Evolutionary conservation across 2,329 filamentous ascomycete species (phyloP).

Genomic region (Myriosclerotinia duriaeana): DNA sequence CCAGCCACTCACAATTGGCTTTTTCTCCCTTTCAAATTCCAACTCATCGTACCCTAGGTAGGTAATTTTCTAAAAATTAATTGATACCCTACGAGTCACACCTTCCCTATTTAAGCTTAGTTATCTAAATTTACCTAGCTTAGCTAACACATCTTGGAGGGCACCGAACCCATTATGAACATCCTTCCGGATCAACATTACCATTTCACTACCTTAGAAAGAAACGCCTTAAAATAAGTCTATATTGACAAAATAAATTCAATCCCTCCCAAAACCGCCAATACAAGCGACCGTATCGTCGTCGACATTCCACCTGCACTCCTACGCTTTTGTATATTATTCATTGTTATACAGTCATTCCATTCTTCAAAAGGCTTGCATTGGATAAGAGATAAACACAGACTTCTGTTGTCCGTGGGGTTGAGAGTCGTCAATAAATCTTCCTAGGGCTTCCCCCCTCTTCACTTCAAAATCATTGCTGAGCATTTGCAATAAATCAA

Average conservation of each 20-base stretch:
- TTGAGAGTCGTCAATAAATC: conserved; percentile 19
- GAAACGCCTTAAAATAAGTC: conserved; percentile 10
- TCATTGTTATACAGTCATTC: conserved; percentile 6
- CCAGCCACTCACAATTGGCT: background rate
- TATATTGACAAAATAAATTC: conserved; percentile 10
- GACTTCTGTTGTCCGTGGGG: conserved; percentile 21
- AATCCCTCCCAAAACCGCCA: background rate
- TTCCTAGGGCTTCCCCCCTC: conserved; percentile 17
- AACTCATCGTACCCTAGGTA: conserved; percentile 12
- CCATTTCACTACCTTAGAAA: conserved; percentile 1
- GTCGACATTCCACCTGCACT: background rate
- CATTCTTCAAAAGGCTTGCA: background rate
- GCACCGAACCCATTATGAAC: conserved; percentile 5
- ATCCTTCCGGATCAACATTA: conserved; percentile 12
- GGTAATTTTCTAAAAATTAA: conserved; percentile 3
- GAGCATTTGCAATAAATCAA: conserved; percentile 8
- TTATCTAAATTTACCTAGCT: background rate
- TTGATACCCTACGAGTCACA: background rate
- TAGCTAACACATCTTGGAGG: conserved; percentile 15
- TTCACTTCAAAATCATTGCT: conserved; percentile 14
- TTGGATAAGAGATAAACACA: conserved; percentile 20
- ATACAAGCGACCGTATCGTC: background rate
- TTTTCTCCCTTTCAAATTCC: background rate
- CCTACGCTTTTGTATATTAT: conserved; percentile 15
- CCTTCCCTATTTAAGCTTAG: conserved; percentile 15